Base-by-base conservation (phyloP, 176 grass and related monocot species). In the Oryza australiensis region DNA sequence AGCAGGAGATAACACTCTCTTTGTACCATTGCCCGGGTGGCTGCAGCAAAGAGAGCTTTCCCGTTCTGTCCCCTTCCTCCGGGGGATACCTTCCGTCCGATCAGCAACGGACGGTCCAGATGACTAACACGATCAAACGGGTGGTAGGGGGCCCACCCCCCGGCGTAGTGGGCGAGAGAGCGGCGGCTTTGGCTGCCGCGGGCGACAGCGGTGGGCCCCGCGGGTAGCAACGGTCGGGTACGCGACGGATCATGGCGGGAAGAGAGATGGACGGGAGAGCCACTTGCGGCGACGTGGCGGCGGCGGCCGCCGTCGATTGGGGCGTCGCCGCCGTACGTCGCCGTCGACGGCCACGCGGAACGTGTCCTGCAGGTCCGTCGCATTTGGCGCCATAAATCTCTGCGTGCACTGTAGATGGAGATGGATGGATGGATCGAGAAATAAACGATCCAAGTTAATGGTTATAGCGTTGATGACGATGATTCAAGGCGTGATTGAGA, bases 161-260 rank as follows among this genome's bases (percentile, higher is more conserved):
- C 7, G 35, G 40, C 24, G 2, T 29, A 9, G 12, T 22, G 51
- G 12, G 5, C 28, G 73, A 26, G 7, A 34, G 33, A 26, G 22
- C 29, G 53, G 73, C 30, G 55, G 51, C 28, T 32, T 48, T 23
- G 72, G 48, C 72, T 59, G 48, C 73, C 73, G 73, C 73, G 12
- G 12, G 53, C 55, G 74, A 38, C 72, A 55, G 9, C 0, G 16
- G 73, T 22, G 71, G 71, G 71, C 3, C 71, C 15, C 71, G 0
- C 16, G 41, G 68, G 12, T 26, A 8, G 43, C 14, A 14, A 71
- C 38, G n/a, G 68, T 43, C 38, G 38, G 68, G 20, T 9, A 26
- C 30, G 8, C 65, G 30, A 67, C 64, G 30, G 8, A n/a, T n/a
- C 7, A 3, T 6, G 9, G 15, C 6, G 64, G 3, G 27, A 29